phyloP scores from a whole-genome alignment of 176 grass and related monocot species.

The Rhynchospora breviuscula region DNA sequence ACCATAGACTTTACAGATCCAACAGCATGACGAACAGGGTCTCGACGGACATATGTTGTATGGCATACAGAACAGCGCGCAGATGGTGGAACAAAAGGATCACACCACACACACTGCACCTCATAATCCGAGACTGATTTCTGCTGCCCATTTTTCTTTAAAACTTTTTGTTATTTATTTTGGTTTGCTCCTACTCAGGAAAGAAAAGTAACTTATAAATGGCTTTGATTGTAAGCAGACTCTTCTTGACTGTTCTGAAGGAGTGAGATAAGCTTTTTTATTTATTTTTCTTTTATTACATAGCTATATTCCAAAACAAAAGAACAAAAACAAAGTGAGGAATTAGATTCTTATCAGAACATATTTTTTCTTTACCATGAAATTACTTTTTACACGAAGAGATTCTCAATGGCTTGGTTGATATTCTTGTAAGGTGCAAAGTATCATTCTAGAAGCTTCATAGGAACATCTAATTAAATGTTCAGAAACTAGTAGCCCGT shows the following conservation, averaged over 20 bases:
- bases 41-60: constrained; percentile 37
- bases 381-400: neutral
- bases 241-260: neutral
- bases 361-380: neutral
- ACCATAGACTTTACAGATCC: constrained; percentile 55
- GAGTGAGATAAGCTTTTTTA: neutral
- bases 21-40: constrained; percentile 31
- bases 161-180: neutral
- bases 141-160: constrained; percentile 37
- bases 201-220: neutral
- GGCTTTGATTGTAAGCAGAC: constrained; percentile 16
- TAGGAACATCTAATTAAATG: neutral
- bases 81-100: constrained; percentile 22
- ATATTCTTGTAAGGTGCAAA: neutral
- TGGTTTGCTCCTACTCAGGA: neutral
- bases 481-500: too few relatives aligned
- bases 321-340: neutral
- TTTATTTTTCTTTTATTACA: neutral
- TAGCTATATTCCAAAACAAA: constrained; percentile 5
- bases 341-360: constrained; percentile 2
- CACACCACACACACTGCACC: constrained; percentile 45
- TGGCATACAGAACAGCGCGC: constrained; percentile 52
- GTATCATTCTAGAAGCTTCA: neutral
- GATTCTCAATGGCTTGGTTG: neutral
- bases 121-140: neutral